Evolutionary conservation across 805 yeast genomes (phyloP).

Genomic region (Nakazawaea sp.): DNA sequence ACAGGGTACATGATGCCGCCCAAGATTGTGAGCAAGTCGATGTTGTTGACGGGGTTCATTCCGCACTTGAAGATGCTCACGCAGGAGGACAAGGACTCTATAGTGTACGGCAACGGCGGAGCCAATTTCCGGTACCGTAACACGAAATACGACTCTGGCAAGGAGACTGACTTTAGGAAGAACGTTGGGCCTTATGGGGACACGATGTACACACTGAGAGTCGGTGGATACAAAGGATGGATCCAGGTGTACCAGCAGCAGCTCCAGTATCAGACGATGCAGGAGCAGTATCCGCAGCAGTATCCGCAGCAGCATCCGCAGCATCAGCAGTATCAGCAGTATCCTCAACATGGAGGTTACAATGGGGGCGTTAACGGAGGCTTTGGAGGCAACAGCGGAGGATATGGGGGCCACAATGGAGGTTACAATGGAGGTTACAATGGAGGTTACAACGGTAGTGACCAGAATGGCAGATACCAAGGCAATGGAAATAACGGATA

Average conservation of each 20-base stretch:
- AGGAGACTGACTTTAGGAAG: constrained; percentile 25
- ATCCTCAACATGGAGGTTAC: constrained; percentile 10
- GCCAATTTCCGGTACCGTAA: constrained; percentile 25
- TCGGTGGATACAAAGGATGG: constrained; percentile 45
- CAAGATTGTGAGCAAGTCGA: constrained; percentile 61
- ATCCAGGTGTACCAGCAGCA: constrained; percentile 26
- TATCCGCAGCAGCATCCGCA: constrained; percentile 18
- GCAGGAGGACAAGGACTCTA: constrained; percentile 60
- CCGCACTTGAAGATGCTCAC: constrained; percentile 56
- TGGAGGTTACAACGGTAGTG: not conserved
- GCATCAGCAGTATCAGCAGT: constrained; percentile 10
- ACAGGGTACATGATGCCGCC: constrained; percentile 58
- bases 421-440: constrained; percentile 17
- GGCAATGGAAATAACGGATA: not conserved
- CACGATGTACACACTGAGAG: constrained; percentile 36
- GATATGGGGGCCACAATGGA: constrained; percentile 9
- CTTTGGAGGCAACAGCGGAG: constrained; percentile 13
- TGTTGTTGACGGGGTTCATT: constrained; percentile 75
- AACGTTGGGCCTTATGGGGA: constrained; percentile 46
- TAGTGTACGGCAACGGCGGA: constrained; percentile 37
- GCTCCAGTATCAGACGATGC: constrained; percentile 10
- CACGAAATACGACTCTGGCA: constrained; percentile 19
- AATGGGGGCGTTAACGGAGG: constrained; percentile 11
- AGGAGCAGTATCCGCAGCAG: constrained; percentile 2
- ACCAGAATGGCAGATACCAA: not conserved